These are phyloP conservation scores for Domatiomyces catenatus DNA, from an alignment of 2,329 filamentous ascomycete genomes.

Conservation along the genomic window DNA sequence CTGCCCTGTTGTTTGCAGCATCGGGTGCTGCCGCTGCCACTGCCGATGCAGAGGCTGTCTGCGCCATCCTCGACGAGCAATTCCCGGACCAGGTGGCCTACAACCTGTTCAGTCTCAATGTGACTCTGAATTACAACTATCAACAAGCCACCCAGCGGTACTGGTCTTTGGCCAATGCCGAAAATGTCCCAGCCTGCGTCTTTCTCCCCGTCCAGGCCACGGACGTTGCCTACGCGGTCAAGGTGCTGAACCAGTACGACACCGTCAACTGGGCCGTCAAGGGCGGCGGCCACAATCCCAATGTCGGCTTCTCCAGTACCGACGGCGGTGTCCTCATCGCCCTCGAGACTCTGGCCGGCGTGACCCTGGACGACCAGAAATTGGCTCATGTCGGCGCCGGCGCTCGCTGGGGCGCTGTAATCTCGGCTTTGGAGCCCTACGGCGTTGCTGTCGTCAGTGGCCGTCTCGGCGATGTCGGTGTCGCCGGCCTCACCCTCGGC, in stretches of 20 bases:
- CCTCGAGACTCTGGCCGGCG: not conserved
- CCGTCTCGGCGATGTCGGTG: conserved; percentile 18
- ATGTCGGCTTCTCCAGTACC: conserved; percentile 22
- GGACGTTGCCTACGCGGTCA: conserved; percentile 23
- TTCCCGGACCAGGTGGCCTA: not conserved
- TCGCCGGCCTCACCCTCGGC: conserved; percentile 19
- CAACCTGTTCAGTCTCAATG: not conserved
- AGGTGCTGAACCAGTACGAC: conserved; percentile 19
- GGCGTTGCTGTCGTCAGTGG: conserved; percentile 23
- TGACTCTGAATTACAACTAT: not conserved
- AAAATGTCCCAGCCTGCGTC: conserved; percentile 24
- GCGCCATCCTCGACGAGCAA: not conserved
- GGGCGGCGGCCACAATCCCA: conserved; percentile 28
- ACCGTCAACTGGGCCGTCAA: conserved; percentile 25
- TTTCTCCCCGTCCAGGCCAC: conserved; percentile 22
- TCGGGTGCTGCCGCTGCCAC: not conserved
- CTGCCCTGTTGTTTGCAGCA: not conserved
- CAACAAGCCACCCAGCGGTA: conserved; percentile 11
- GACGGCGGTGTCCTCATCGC: conserved; percentile 25
- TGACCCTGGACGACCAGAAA: conserved; percentile 13
- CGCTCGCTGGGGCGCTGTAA: conserved; percentile 23
- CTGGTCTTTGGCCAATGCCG: conserved; percentile 23
- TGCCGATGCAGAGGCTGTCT: not conserved
- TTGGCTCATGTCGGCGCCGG: conserved; percentile 22
- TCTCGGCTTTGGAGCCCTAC: conserved; percentile 20